These are phyloP conservation scores for Flaveria bidentis DNA, from an alignment of 129 eudicot species.

Conservation along the genomic window DNA sequence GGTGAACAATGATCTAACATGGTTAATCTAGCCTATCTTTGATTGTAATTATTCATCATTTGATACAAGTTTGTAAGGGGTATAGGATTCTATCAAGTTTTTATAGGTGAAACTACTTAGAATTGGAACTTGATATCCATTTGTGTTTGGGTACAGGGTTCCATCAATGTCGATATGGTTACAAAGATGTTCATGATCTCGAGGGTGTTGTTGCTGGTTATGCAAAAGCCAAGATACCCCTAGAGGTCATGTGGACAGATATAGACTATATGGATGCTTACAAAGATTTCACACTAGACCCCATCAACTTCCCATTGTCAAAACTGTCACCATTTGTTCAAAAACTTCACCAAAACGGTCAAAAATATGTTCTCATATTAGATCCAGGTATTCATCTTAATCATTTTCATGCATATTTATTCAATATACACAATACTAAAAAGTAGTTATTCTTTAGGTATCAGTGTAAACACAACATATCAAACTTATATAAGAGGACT, in stretches of 20 bases:
- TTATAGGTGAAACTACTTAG: too few species aligned
- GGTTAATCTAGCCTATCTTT: neutral
- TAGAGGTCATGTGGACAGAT: conserved; percentile 93
- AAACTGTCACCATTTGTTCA: conserved; percentile 51
- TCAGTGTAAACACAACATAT: conserved; percentile 58
- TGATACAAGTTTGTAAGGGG: neutral
- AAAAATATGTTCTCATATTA: conserved; percentile 68
- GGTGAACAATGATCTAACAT: neutral
- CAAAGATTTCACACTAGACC: conserved; percentile 91
- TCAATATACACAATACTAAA: neutral
- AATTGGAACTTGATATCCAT: neutral
- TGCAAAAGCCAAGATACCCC: conserved; percentile 70
- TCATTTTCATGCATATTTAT: neutral
- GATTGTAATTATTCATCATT: neutral
- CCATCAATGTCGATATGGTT: conserved; percentile 86
- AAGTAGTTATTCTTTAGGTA: conserved; percentile 39
- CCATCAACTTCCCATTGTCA: conserved; percentile 61
- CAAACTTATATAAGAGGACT: conserved; percentile 74
- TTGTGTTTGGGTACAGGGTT: conserved; percentile 52
- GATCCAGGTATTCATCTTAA: conserved; percentile 65
- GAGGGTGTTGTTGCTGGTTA: conserved; percentile 67
- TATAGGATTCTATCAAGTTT: neutral
- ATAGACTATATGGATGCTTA: conserved; percentile 88
- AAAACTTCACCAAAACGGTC: conserved; percentile 68
- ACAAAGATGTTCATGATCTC: conserved; percentile 55